Base-by-base conservation (phyloP, 2,329 filamentous ascomycete genomes). In the Phaeoacremonium minimum region DNA sequence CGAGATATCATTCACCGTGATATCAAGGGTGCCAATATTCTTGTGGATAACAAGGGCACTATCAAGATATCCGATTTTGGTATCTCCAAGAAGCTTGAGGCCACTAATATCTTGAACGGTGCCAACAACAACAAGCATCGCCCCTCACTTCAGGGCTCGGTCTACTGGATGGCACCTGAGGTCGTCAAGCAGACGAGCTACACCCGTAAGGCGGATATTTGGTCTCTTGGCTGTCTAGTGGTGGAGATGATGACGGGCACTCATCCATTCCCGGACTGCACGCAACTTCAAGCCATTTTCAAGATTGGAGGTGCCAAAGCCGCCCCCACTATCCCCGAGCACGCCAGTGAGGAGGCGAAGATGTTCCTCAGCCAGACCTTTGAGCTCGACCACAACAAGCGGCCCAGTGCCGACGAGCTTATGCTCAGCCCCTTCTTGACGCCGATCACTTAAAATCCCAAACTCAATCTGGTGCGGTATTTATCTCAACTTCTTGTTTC, bases 1-100 rank as follows among this genome's bases (percentile, higher is more conserved):
- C 81, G 84, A 46, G 93, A 96, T 56, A 98, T 98, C 55, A 97
- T 98, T 51, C 93, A 98, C 60, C 85, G 93, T 42, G 93, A 98
- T 56, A 97, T 98, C 75, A 98, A 98, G 69, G 93, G 93, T 32
- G 93, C 93, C 60, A 98, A 98, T 57, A 95, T 98, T 49, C 80
- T 98, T 5, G 93, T 98, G 39, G 93, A 98, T 68, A 97, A 97
- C 71, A 96, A 97, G 65, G 93, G 93, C 40, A 91, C 87, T 7
- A 95, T 98, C 66, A 98, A 98, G 67, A 98, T 98, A 47, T 97
- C 91, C 7, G 93, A 98, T 71, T 98, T 98, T 51, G 93, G 93
- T 56, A 97, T 98, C 57, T 94, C 87, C 43, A 98, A 98, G 73
- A 94, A 95, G 60, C 85, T 97, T 28, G 91, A 97, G 63, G 89